phyloP scores from a whole-genome alignment of 2,329 filamentous ascomycete species.

The Alternaria sp. region DNA sequence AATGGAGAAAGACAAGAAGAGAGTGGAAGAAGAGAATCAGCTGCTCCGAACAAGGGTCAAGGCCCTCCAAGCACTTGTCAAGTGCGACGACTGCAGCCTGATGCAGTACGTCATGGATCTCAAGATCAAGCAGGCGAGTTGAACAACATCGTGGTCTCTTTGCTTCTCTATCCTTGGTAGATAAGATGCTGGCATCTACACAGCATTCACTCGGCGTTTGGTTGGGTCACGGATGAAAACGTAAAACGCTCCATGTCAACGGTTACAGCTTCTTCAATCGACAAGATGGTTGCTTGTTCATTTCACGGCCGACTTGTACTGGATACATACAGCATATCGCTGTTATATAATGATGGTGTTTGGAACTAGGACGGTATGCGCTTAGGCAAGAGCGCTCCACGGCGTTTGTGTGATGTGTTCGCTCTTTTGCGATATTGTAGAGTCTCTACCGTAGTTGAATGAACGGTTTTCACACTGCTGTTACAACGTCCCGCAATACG shows the following conservation, averaged over 20 bases:
- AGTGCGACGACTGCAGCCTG: conserved; percentile 57
- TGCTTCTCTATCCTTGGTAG: neutral
- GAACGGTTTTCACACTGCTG: neutral
- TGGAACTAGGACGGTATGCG: conserved; percentile 8
- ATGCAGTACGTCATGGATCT: conserved; percentile 55
- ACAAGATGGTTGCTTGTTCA: conserved; percentile 1
- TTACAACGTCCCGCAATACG: neutral
- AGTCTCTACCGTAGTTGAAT: neutral
- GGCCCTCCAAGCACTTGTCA: conserved; percentile 55
- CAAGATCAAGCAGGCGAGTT: conserved; percentile 44
- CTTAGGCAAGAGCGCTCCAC: conserved; percentile 14
- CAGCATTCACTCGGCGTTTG: conserved; percentile 33
- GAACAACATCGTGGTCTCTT: neutral
- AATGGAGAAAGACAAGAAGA: conserved; percentile 54
- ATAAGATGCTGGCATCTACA: conserved; percentile 23
- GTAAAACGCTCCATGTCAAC: neutral
- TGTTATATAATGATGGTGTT: conserved; percentile 25
- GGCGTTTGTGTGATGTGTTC: conserved; percentile 17
- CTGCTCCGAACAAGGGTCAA: conserved; percentile 51
- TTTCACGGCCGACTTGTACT: neutral
- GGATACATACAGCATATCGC: neutral
- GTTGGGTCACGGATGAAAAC: conserved; percentile 9
- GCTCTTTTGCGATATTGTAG: conserved; percentile 4
- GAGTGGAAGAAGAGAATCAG: conserved; percentile 50
- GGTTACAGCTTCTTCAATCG: neutral